These are phyloP conservation scores for Lentinula sp. DNA, from an alignment of 768 basidiomycete genomes.

Conservation along the genomic window DNA sequence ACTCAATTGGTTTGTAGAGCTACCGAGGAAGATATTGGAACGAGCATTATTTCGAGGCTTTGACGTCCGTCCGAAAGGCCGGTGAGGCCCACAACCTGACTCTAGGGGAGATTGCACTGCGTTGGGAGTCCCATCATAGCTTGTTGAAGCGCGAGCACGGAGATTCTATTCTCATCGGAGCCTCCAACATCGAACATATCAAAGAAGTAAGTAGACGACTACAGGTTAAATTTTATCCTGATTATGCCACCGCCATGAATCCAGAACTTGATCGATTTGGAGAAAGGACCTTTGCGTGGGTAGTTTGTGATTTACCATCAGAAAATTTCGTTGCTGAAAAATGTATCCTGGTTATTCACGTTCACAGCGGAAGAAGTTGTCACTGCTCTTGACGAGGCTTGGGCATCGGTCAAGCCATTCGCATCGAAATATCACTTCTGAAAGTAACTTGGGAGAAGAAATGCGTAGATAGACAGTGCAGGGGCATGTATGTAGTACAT, in stretches of 20 bases:
- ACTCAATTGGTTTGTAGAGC: too few relatives aligned
- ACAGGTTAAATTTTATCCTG: slow-evolving; percentile 11
- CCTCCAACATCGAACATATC: slow-evolving; percentile 32
- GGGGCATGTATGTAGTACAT: too few relatives aligned
- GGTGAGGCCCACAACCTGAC: slow-evolving; percentile 41
- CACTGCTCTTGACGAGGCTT: neutral
- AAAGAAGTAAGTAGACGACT: neutral
- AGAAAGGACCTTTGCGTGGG: slow-evolving; percentile 1
- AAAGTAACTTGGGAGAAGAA: neutral
- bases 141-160: slow-evolving; percentile 39
- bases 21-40: slow-evolving; percentile 41
- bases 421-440: slow-evolving; percentile 1
- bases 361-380: neutral
- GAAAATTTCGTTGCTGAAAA: neutral
- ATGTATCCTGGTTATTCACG: neutral
- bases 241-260: neutral
- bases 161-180: slow-evolving; percentile 55
- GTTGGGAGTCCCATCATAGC: slow-evolving; percentile 59
- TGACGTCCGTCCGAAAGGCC: slow-evolving; percentile 35
- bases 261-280: slow-evolving; percentile 4
- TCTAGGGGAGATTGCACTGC: slow-evolving; percentile 47
- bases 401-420: neutral
- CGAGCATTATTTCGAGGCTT: slow-evolving; percentile 43
- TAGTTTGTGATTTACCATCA: neutral
- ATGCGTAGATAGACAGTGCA: too few relatives aligned